Evolutionary conservation across 352 stramenopile species (phyloP).

Genomic region (Phytophthora agathidicida): DNA sequence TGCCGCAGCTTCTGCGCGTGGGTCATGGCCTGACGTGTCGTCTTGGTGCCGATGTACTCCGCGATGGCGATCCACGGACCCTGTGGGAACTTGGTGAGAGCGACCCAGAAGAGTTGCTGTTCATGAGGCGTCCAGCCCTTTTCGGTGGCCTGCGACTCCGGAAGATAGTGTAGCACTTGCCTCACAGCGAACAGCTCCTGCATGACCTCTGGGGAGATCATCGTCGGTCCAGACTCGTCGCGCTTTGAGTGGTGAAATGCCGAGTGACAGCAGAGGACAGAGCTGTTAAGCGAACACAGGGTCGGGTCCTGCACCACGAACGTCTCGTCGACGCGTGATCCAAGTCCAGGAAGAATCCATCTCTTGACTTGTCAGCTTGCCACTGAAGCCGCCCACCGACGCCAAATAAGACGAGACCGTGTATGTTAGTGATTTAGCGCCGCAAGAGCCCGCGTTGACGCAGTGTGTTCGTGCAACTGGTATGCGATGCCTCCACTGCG

Average conservation of each 20-base stretch:
- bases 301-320: background rate
- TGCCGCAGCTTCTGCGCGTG: slow-evolving; percentile 64
- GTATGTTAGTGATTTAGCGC: no score
- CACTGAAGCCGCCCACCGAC: background rate
- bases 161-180: slow-evolving; percentile 46
- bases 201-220: slow-evolving; percentile 47
- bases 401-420: slow-evolving; percentile 3
- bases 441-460: no score
- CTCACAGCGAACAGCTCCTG: slow-evolving; percentile 41
- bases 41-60: slow-evolving; percentile 57
- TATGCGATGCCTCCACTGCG: no score
- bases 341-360: slow-evolving; percentile 17
- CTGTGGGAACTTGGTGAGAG: slow-evolving; percentile 46
- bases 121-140: slow-evolving; percentile 36
- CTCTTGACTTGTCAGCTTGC: slow-evolving; percentile 5
- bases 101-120: slow-evolving; percentile 45
- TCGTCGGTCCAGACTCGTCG: slow-evolving; percentile 4
- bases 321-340: slow-evolving; percentile 8
- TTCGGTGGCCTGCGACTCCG: slow-evolving; percentile 33
- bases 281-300: slow-evolving; percentile 3
- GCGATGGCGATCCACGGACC: slow-evolving; percentile 60
- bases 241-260: slow-evolving; percentile 16
- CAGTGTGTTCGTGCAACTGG: no score
- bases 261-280: slow-evolving; percentile 11
- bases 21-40: slow-evolving; percentile 62